Evolutionary conservation across 148 eudicot genomes (phyloP).

Genomic region (Euryodendron excelsum): DNA sequence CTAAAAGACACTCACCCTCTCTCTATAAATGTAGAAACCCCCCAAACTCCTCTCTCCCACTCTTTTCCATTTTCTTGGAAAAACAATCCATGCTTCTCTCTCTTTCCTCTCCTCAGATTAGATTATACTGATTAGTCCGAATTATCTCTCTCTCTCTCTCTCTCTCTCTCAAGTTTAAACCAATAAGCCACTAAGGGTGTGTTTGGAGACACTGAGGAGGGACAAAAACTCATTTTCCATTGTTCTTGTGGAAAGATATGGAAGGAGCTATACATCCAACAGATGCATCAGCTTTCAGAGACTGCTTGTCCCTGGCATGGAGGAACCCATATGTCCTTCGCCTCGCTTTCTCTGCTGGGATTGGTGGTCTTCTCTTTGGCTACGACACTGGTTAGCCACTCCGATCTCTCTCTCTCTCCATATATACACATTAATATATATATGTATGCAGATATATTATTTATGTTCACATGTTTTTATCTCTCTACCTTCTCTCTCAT

Average conservation of each 20-base stretch:
- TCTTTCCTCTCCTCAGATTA: too few species aligned
- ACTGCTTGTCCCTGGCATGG: constrained; percentile 58
- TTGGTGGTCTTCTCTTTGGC: constrained; percentile 79
- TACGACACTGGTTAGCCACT: constrained; percentile 55
- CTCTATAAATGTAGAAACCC: too few species aligned
- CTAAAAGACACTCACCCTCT: too few species aligned
- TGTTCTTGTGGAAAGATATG: constrained; percentile 22
- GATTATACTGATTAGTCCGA: too few species aligned
- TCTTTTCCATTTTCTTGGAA: too few species aligned
- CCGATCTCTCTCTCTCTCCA: not conserved
- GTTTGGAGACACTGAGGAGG: constrained; percentile 1
- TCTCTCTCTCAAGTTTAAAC: not conserved
- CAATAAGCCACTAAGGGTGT: not conserved
- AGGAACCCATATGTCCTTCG: constrained; percentile 63
- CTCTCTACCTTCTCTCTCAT: not conserved
- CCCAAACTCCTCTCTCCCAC: too few species aligned
- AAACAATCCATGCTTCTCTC: too few species aligned
- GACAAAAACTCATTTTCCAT: not conserved
- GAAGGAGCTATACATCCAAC: constrained; percentile 51
- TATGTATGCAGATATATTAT: not conserved
- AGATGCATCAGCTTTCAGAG: constrained; percentile 54
- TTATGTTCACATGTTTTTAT: not conserved
- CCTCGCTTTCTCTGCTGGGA: constrained; percentile 78
- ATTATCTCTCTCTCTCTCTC: not conserved
- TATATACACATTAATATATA: not conserved